phyloP scores from a whole-genome alignment of 148 eudicot species.

The Gaultheria prostrata region DNA sequence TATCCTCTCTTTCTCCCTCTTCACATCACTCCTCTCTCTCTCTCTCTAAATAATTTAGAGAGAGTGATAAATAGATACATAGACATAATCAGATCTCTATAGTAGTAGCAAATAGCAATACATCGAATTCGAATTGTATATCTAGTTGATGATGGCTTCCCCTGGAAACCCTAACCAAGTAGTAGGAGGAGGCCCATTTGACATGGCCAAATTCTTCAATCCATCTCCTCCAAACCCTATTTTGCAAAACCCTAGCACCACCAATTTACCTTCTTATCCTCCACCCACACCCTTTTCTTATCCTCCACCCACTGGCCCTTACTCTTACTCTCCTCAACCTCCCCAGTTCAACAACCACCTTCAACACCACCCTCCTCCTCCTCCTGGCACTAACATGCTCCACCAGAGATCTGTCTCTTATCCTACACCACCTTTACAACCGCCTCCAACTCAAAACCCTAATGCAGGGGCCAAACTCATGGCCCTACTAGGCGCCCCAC shows the following conservation, averaged over 20 bases:
- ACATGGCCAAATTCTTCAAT: constrained; percentile 62
- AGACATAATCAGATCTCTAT: constrained; percentile 6
- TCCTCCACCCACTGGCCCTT: constrained; percentile 44
- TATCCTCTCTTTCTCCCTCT: constrained; percentile 9
- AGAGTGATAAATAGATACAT: neutral
- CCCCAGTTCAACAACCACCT: constrained; percentile 35
- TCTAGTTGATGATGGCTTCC: constrained; percentile 40
- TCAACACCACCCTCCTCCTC: constrained; percentile 19
- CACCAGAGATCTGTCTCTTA: constrained; percentile 52
- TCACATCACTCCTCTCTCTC: neutral
- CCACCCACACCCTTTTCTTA: constrained; percentile 48
- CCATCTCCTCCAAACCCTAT: constrained; percentile 29
- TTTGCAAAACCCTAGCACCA: constrained; percentile 39
- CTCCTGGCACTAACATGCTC: constrained; percentile 30
- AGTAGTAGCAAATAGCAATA: neutral
- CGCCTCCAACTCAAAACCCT: constrained; percentile 42
- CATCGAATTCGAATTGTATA: neutral
- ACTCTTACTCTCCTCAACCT: constrained; percentile 27
- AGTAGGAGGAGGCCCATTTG: constrained; percentile 42
- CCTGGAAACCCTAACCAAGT: constrained; percentile 56
- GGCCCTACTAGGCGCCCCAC: constrained; percentile 65
- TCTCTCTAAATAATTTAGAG: neutral
- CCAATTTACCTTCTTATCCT: constrained; percentile 28
- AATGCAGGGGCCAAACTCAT: constrained; percentile 63
- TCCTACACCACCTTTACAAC: constrained; percentile 58